A percentile compares a stretch with the other conserved stretches of the same genome.
phyloP scores from a whole-genome alignment of 2,329 filamentous ascomycete species.

The Colletotrichum spaethianum region DNA sequence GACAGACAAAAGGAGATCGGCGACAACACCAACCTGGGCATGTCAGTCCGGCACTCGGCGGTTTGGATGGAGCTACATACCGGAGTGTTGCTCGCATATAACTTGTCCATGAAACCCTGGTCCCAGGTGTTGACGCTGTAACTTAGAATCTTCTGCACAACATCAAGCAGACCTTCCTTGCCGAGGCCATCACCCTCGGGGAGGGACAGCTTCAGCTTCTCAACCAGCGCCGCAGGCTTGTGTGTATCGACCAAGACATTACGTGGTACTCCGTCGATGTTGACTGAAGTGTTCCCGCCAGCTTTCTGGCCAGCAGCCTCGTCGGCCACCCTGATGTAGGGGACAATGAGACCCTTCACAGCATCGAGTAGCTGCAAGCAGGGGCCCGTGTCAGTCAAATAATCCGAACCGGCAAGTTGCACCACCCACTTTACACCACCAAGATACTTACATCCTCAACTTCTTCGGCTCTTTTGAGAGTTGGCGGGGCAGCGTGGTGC shows the following conservation, averaged over 20 bases:
- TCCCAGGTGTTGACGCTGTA: constrained; percentile 99
- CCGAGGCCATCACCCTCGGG: constrained; percentile 70
- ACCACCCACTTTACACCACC: neutral
- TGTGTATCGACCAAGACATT: constrained; percentile 76
- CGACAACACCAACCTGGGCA: constrained; percentile 81
- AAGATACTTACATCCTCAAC: constrained; percentile 60
- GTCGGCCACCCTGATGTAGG: constrained; percentile 80
- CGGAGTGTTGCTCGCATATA: constrained; percentile 92
- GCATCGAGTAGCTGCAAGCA: constrained; percentile 74
- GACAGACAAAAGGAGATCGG: constrained; percentile 86
- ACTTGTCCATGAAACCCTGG: constrained; percentile 95
- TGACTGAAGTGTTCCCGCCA: constrained; percentile 63
- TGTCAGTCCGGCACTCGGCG: neutral
- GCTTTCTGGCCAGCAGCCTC: constrained; percentile 68
- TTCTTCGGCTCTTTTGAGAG: constrained; percentile 58
- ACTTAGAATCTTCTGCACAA: constrained; percentile 78
- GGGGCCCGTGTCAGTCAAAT: constrained; percentile 13
- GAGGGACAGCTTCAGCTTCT: constrained; percentile 71
- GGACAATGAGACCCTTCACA: constrained; percentile 77
- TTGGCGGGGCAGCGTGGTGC: constrained; percentile 22
- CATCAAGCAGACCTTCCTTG: constrained; percentile 81
- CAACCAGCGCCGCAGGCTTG: constrained; percentile 69
- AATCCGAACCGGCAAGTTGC: neutral
- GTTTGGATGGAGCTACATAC: constrained; percentile 57
- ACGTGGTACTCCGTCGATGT: constrained; percentile 55